Conservation (phyloP, 2,329 filamentous ascomycete genomes). For the Thielaviopsis musarum region DNA sequence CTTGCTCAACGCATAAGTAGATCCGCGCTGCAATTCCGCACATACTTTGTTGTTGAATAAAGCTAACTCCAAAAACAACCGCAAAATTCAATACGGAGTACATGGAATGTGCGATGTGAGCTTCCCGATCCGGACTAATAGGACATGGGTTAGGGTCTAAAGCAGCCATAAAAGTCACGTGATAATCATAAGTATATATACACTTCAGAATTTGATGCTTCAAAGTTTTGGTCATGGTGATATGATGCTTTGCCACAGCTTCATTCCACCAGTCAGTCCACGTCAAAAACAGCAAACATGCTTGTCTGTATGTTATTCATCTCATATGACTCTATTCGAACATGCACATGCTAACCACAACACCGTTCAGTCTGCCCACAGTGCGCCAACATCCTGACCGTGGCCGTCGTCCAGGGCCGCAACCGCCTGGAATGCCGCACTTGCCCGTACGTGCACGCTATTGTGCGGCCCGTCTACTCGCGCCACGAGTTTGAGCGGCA, state of each 20-base stretch:
- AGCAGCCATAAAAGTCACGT: neutral
- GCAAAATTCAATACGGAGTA: neutral
- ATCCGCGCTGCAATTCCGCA: neutral
- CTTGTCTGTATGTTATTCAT: constrained; percentile 39
- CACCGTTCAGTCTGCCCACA: constrained; percentile 55
- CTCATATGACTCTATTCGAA: neutral
- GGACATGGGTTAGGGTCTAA: neutral
- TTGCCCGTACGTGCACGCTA: constrained; percentile 79
- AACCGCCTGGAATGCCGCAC: constrained; percentile 93
- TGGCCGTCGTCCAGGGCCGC: constrained; percentile 39
- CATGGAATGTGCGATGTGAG: neutral
- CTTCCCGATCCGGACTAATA: neutral
- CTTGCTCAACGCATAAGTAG: neutral
- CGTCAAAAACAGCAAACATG: constrained; percentile 26
- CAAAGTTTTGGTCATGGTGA: neutral
- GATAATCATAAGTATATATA: neutral
- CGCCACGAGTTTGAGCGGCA: constrained; percentile 77
- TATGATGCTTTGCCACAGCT: neutral
- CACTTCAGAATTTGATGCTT: neutral
- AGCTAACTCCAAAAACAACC: neutral
- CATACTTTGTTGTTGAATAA: neutral
- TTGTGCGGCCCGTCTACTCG: constrained; percentile 61
- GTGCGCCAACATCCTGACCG: constrained; percentile 71
- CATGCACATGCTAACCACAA: constrained; percentile 12
- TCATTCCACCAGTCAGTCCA: neutral